Conservation (phyloP, 345 rosid species). For the Salix suchowensis region DNA sequence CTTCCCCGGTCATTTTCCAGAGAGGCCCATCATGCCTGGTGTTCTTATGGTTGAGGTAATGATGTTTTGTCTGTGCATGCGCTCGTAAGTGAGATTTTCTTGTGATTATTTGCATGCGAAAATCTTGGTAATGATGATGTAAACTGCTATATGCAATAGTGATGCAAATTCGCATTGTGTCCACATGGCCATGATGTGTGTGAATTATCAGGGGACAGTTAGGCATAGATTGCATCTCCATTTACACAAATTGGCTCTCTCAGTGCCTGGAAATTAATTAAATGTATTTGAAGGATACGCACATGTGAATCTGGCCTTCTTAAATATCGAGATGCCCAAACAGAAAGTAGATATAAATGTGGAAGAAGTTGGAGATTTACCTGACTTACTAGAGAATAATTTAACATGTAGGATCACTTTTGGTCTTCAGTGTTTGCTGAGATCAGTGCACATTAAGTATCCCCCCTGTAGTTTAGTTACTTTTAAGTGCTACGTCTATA, state of each 20-base stretch:
- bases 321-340: neutral
- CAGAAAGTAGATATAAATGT: neutral
- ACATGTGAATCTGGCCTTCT: neutral
- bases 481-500: too few relatives aligned
- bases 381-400: neutral
- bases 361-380: neutral
- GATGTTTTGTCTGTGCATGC: neutral
- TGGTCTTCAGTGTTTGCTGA: neutral
- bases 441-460: neutral
- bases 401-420: neutral
- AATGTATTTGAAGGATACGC: neutral
- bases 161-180: neutral
- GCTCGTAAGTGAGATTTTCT: neutral
- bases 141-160: neutral
- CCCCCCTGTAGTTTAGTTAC: too few relatives aligned
- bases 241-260: neutral
- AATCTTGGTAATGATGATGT: neutral
- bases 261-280: neutral
- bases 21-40: slow-evolving; percentile 98
- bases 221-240: neutral
- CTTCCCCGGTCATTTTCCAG: slow-evolving; percentile 99
- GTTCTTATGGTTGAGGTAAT: slow-evolving; percentile 98
- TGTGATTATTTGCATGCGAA: too few relatives aligned
- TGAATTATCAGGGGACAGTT: neutral
- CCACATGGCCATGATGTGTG: neutral